phyloP scores from a whole-genome alignment of 2,329 filamentous ascomycete genomes.

The Graphium sp. region DNA sequence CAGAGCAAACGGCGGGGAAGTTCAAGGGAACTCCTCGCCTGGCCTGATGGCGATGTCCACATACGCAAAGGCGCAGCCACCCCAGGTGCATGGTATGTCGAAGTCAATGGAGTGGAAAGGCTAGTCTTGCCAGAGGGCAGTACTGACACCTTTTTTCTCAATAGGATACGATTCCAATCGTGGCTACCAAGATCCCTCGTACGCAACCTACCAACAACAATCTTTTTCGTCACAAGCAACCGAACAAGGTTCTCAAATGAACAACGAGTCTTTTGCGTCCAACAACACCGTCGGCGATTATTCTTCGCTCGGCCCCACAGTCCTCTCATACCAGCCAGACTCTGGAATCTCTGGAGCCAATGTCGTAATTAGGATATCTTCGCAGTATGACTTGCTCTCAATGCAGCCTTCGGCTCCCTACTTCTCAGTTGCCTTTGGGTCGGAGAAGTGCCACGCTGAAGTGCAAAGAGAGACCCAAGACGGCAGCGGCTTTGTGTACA shows the following conservation, averaged over 20 bases:
- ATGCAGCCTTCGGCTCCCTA: slow-evolving; percentile 36
- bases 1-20: slow-evolving; percentile 33
- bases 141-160: background rate
- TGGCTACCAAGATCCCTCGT: slow-evolving; percentile 39
- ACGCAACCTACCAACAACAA: slow-evolving; percentile 29
- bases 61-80: slow-evolving; percentile 63
- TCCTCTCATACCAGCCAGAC: slow-evolving; percentile 54
- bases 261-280: slow-evolving; percentile 31
- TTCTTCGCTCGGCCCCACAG: slow-evolving; percentile 39
- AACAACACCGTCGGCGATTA: slow-evolving; percentile 51
- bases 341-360: slow-evolving; percentile 54
- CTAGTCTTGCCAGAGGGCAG: background rate
- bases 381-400: slow-evolving; percentile 51
- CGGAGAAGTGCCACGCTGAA: slow-evolving; percentile 52
- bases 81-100: slow-evolving; percentile 64
- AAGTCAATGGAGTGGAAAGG: background rate
- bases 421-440: slow-evolving; percentile 62
- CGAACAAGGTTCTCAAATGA: slow-evolving; percentile 35
- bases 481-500: slow-evolving; percentile 48
- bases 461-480: slow-evolving; percentile 45
- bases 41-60: slow-evolving; percentile 19
- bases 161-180: slow-evolving; percentile 43
- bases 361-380: slow-evolving; percentile 57
- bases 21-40: slow-evolving; percentile 37
- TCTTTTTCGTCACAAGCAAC: slow-evolving; percentile 26